Evolutionary conservation across 1,284 basidiomycete species (phyloP).

Genomic region (Trametes hirsuta): DNA sequence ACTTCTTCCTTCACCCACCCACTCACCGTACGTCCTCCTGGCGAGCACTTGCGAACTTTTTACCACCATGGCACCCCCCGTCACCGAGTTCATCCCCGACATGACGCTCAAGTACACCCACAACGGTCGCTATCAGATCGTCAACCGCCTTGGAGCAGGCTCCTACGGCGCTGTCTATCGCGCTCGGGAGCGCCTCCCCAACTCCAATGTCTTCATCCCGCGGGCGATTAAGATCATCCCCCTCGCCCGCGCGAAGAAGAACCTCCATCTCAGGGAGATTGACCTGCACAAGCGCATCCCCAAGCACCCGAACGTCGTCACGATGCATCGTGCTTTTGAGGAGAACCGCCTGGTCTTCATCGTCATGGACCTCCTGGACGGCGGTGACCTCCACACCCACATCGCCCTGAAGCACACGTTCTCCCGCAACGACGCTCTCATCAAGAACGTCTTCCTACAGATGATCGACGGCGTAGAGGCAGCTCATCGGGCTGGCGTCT

Average conservation of each 20-base stretch:
- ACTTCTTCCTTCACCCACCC: neutral
- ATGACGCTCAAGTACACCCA: conserved; percentile 27
- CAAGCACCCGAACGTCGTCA: conserved; percentile 58
- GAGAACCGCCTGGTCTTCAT: conserved; percentile 56
- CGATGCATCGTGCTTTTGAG: conserved; percentile 56
- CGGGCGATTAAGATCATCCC: conserved; percentile 33
- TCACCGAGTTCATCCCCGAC: conserved; percentile 17
- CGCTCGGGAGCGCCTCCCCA: conserved; percentile 35
- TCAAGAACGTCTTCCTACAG: conserved; percentile 55
- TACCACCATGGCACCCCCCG: conserved; percentile 13
- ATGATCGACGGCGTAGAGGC: conserved; percentile 64
- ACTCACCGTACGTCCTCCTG: neutral
- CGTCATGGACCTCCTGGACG: conserved; percentile 61
- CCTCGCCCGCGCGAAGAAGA: neutral
- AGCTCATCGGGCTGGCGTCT: conserved; percentile 61
- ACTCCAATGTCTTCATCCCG: neutral
- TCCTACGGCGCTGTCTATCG: conserved; percentile 69
- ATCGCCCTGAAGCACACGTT: conserved; percentile 53
- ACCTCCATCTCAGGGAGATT: conserved; percentile 28
- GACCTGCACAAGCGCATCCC: conserved; percentile 54
- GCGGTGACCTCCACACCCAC: conserved; percentile 65
- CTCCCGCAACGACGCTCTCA: conserved; percentile 50
- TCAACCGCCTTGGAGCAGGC: conserved; percentile 59
- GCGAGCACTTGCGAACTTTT: conserved; percentile 6
- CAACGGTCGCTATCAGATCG: conserved; percentile 46